Percentiles rank a stretch among this genome's conserved stretches.
phyloP scores from a whole-genome alignment of 306 rosid species.

The Hippophae gyantsensis region DNA sequence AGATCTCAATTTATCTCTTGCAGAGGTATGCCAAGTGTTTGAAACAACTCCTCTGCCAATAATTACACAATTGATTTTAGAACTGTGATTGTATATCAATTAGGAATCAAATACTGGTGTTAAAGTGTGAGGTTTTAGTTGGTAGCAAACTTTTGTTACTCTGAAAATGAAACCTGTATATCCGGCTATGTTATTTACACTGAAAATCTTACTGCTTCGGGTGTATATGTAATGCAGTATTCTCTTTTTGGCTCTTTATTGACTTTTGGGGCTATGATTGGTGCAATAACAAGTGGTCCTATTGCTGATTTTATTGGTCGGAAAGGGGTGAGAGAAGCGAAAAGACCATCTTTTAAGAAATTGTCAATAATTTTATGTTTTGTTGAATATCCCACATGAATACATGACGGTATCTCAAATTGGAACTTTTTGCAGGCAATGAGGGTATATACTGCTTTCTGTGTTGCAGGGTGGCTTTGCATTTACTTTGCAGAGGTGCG shows the following conservation, averaged over 20 bases:
- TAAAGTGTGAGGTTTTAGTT: neutral
- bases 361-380: neutral
- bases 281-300: conserved; percentile 85
- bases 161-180: neutral
- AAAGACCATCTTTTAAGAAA: conserved; percentile 8
- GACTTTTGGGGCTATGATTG: conserved; percentile 94
- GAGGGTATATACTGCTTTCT: conserved; percentile 65
- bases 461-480: conserved; percentile 74
- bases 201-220: neutral
- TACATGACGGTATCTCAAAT: conserved; percentile 3
- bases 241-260: conserved; percentile 85
- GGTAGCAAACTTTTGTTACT: neutral
- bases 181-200: neutral
- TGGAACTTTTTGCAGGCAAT: conserved; percentile 49
- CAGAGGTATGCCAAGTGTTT: conserved; percentile 39
- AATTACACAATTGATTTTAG: neutral
- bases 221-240: conserved; percentile 37
- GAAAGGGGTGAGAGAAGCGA: conserved; percentile 52
- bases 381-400: conserved; percentile 5
- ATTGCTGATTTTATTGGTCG: conserved; percentile 65
- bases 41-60: neutral
- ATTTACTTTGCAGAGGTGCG: conserved; percentile 75
- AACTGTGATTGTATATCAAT: neutral
- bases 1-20: conserved; percentile 59
- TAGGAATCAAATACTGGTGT: neutral